A percentile compares a stretch with the other conserved stretches of the same genome.
Evolutionary conservation across 2,329 filamentous ascomycete species (phyloP).

Genomic region (Aspergillus sp.): DNA sequence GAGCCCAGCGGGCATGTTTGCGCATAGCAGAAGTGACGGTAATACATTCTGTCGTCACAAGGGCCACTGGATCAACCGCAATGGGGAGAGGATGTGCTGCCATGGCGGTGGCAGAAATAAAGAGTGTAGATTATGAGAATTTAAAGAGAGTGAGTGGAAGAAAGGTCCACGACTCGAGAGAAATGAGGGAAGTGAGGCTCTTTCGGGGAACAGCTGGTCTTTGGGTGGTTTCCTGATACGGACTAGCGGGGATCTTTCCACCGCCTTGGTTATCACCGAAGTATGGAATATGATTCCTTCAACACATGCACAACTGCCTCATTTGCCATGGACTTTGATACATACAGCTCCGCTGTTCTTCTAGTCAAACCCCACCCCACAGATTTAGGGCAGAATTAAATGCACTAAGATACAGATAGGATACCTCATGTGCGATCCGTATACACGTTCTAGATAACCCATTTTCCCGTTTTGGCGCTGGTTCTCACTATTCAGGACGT

Average conservation of each 20-base stretch:
- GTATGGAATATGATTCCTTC: neutral
- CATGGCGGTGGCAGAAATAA: constrained; percentile 20
- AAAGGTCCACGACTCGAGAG: constrained; percentile 1
- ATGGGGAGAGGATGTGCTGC: constrained; percentile 54
- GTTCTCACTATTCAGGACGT: too few species aligned
- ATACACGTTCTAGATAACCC: too few species aligned
- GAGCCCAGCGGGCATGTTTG: constrained; percentile 91
- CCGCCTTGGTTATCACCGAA: neutral
- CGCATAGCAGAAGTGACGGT: constrained; percentile 97
- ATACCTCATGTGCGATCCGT: too few species aligned
- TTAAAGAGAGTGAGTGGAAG: constrained; percentile 11
- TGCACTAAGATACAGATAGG: too few species aligned
- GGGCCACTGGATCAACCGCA: constrained; percentile 79
- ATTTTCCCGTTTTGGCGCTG: too few species aligned
- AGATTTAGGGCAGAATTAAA: too few species aligned
- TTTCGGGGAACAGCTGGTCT: constrained; percentile 1
- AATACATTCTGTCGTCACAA: constrained; percentile 98
- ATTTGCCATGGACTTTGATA: neutral
- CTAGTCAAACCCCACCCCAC: too few species aligned
- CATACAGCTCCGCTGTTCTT: neutral
- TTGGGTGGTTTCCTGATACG: neutral
- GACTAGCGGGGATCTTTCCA: neutral
- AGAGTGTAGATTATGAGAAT: constrained; percentile 15
- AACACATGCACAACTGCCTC: neutral
- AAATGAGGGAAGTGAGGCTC: too few species aligned